These are phyloP conservation scores for Sextonia rubra DNA, from an alignment of 164 flowering plant genomes.

Conservation along the genomic window DNA sequence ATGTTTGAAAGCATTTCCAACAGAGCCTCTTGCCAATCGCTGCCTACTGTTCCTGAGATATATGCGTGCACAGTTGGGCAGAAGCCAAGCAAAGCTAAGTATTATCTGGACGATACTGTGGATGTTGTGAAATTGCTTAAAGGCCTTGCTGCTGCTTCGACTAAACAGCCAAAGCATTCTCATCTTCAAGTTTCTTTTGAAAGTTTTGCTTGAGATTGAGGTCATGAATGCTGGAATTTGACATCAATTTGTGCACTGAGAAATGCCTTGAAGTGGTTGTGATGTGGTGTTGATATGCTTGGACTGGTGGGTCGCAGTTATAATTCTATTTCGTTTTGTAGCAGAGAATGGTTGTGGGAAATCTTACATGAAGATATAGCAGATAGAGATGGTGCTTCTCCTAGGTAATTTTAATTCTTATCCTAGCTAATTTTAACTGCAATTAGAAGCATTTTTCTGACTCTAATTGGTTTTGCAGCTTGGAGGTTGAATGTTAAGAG, in stretches of 20 bases:
- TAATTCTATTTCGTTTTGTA: background rate
- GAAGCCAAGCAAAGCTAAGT: conserved; percentile 19
- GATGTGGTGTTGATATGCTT: background rate
- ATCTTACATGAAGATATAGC: background rate
- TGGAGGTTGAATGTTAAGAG: background rate
- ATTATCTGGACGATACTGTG: conserved; percentile 13
- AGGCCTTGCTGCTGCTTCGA: conserved; percentile 8
- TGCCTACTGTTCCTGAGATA: conserved; percentile 3
- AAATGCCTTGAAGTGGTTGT: background rate
- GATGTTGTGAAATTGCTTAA: conserved; percentile 11
- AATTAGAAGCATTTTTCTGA: background rate
- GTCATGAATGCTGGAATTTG: background rate
- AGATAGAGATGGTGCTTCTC: background rate
- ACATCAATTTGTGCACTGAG: background rate
- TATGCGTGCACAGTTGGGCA: conserved; percentile 14
- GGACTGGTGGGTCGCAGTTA: background rate
- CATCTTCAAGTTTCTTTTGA: conserved; percentile 7
- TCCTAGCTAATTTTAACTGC: background rate
- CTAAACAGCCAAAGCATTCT: background rate
- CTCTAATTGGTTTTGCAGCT: background rate
- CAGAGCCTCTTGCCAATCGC: background rate
- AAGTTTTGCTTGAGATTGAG: conserved; percentile 1
- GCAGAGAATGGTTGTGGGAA: background rate
- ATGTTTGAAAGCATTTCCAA: conserved; percentile 19
- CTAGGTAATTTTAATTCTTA: background rate